phyloP scores from a whole-genome alignment of 2,329 filamentous ascomycete genomes.

The Aschersonia sp. region DNA sequence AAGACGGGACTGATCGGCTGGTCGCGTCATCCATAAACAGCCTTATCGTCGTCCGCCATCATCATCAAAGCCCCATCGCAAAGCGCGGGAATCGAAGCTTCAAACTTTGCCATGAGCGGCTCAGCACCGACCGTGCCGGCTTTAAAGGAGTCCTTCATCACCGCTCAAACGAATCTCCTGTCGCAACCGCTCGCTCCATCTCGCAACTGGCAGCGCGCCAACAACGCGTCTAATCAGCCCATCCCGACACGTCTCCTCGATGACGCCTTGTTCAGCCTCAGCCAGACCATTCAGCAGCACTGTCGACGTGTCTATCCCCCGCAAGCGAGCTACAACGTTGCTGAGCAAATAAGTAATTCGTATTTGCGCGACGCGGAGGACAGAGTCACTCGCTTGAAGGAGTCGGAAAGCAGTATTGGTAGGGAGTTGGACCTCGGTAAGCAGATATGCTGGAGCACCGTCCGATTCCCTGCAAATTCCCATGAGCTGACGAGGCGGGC shows the following conservation, averaged over 20 bases:
- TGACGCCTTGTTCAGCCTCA: slow-evolving; percentile 42
- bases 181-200: slow-evolving; percentile 44
- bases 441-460: slow-evolving; percentile 3
- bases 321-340: slow-evolving; percentile 55
- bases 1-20: too few relatives aligned
- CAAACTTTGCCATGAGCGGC: slow-evolving; percentile 1
- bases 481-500: neutral
- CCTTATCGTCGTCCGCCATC: too few relatives aligned
- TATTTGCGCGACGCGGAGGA: slow-evolving; percentile 38
- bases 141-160: slow-evolving; percentile 51
- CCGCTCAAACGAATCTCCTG: slow-evolving; percentile 46
- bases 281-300: slow-evolving; percentile 50
- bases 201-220: slow-evolving; percentile 33
- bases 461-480: neutral
- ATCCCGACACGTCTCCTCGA: slow-evolving; percentile 37
- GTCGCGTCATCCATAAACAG: too few relatives aligned
- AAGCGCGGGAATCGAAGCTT: too few relatives aligned
- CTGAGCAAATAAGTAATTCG: slow-evolving; percentile 55
- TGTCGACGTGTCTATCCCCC: slow-evolving; percentile 50
- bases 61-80: too few relatives aligned
- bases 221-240: slow-evolving; percentile 24
- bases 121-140: slow-evolving; percentile 39
- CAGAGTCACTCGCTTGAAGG: slow-evolving; percentile 18
- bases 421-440: slow-evolving; percentile 30
- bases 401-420: slow-evolving; percentile 19